phyloP scores from a whole-genome alignment of 805 yeast species.

The Torulaspora indica region DNA sequence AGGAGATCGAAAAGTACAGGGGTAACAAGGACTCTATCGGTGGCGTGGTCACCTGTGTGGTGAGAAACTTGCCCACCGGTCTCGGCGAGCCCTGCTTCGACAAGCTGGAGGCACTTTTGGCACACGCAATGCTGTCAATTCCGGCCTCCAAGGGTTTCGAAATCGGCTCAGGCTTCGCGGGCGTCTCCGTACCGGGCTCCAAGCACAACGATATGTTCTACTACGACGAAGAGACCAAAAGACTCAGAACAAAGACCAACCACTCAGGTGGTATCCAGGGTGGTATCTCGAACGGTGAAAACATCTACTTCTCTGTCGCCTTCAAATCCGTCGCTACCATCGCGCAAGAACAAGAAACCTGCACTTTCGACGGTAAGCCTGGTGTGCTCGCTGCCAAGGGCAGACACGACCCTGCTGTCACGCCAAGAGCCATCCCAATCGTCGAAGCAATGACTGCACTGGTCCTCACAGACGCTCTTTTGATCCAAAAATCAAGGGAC shows the following conservation, averaged over 20 bases:
- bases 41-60: constrained; percentile 95
- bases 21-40: constrained; percentile 91
- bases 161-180: constrained; percentile 92
- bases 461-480: constrained; percentile 77
- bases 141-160: constrained; percentile 99
- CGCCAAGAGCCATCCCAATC: constrained; percentile 97
- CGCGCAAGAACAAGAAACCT: constrained; percentile 84
- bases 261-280: constrained; percentile 98
- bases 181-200: constrained; percentile 87
- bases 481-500: constrained; percentile 84
- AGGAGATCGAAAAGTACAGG: constrained; percentile 79
- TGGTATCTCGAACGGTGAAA: constrained; percentile 95
- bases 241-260: constrained; percentile 81
- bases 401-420: constrained; percentile 97
- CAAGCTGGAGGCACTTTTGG: constrained; percentile 89
- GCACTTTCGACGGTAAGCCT: constrained; percentile 79
- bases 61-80: constrained; percentile 91
- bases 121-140: constrained; percentile 96
- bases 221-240: constrained; percentile 52
- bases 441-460: constrained; percentile 98
- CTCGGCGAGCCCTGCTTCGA: constrained; percentile 97
- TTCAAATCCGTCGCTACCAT: constrained; percentile 98
- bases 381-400: constrained; percentile 95
- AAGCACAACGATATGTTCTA: constrained; percentile 86
- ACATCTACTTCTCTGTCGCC: constrained; percentile 89